These are phyloP conservation scores for Graphilbum sp. DNA, from an alignment of 2,329 filamentous ascomycete species.

Conservation along the genomic window DNA sequence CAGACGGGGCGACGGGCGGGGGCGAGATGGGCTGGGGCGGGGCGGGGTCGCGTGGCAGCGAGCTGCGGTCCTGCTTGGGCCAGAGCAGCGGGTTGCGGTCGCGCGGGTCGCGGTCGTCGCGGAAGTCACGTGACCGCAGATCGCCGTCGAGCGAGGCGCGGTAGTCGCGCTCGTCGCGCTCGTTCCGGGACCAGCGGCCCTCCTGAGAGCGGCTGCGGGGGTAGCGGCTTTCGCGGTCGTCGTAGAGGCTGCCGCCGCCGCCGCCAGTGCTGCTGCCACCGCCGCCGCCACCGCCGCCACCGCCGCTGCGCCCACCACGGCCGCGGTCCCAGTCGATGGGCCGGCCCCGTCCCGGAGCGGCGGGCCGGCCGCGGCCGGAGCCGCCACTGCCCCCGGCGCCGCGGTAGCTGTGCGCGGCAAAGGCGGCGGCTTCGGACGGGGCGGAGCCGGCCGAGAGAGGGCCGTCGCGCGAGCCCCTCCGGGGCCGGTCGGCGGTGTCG, in stretches of 20 bases:
- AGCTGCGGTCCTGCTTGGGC: conserved; percentile 33
- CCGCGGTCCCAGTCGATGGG: conserved; percentile 37
- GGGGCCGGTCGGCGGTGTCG: conserved; percentile 45
- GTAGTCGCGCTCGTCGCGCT: conserved; percentile 33
- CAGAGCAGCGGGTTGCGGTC: conserved; percentile 31
- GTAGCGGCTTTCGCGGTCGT: conserved; percentile 44
- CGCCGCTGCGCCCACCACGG: conserved; percentile 24
- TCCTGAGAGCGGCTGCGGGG: conserved; percentile 50
- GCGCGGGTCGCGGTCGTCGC: conserved; percentile 32
- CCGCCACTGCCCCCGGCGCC: conserved; percentile 32
- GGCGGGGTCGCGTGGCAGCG: conserved; percentile 27
- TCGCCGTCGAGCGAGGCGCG: conserved; percentile 20
- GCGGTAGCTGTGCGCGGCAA: conserved; percentile 35
- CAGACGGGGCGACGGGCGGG: conserved; percentile 39
- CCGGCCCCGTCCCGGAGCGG: conserved; percentile 24
- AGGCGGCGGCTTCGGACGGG: conserved; percentile 50
- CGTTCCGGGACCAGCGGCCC: conserved; percentile 36
- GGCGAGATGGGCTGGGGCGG: conserved; percentile 34
- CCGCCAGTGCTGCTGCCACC: conserved; percentile 32
- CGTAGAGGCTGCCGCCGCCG: conserved; percentile 29
- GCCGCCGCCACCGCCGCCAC: conserved; percentile 13
- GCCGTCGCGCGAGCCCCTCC: conserved; percentile 56
- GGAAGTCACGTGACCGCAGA: conserved; percentile 18
- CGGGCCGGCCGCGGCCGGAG: conserved; percentile 27
- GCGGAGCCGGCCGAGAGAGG: conserved; percentile 56